Conservation (phyloP, 495 filamentous ascomycete species). For the Xylaria grammica region DNA sequence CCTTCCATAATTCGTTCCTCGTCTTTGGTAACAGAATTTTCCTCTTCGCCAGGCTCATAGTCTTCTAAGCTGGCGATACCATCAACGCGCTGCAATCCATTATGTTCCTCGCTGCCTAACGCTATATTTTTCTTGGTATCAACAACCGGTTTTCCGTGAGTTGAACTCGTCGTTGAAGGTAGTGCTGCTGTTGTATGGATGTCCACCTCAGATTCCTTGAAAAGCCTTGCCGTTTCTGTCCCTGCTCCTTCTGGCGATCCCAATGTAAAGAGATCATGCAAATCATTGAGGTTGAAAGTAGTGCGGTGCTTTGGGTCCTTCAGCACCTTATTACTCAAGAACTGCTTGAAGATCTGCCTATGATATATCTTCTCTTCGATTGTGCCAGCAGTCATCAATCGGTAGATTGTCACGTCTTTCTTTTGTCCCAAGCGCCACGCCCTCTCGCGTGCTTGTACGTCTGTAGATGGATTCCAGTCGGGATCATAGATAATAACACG, state of each 20-base stretch:
- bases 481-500: constrained; percentile 97
- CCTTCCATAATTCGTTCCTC: constrained; percentile 79
- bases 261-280: constrained; percentile 90
- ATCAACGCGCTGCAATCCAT: constrained; percentile 39
- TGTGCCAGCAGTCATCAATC: constrained; percentile 94
- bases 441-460: constrained; percentile 92
- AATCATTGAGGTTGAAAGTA: constrained; percentile 80
- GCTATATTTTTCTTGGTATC: constrained; percentile 33
- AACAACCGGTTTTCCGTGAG: background rate
- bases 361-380: constrained; percentile 99
- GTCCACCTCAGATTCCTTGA: constrained; percentile 75
- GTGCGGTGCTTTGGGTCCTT: constrained; percentile 89
- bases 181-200: constrained; percentile 47
- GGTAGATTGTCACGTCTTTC: constrained; percentile 89
- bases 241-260: constrained; percentile 68
- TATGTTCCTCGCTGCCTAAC: constrained; percentile 37
- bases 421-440: constrained; percentile 97
- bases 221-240: constrained; percentile 84
- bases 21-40: constrained; percentile 38
- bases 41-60: constrained; percentile 41
- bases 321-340: constrained; percentile 91
- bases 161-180: constrained; percentile 20
- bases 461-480: constrained; percentile 96
- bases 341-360: constrained; percentile 96
- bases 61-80: constrained; percentile 48